Evolutionary conservation across 805 yeast species (phyloP), one percentile per base, ranked within the genome.

Genomic region (Sugiyamaella valdiviana): DNA sequence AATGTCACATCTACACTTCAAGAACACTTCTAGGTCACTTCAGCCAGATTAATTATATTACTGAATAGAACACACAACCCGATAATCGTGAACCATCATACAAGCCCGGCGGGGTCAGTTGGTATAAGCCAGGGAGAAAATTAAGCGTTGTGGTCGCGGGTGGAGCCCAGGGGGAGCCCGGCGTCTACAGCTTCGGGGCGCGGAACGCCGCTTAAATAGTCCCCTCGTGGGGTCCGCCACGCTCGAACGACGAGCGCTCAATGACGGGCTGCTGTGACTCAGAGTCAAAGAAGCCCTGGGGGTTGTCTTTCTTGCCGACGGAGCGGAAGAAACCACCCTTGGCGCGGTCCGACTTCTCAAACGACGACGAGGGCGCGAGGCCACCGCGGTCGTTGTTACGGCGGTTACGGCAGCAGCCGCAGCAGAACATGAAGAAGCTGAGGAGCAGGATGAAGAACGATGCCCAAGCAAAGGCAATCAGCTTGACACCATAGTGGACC

Each of bases 401-500:
- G 21, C 52, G 36, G 23, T 42, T 43, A 20, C 43, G 15, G 46
- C 53, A 46, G 45, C 57, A 48, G 16, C 50, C 51, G 51, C 54
- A 49, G 58, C 63, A 57, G 56, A 60, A 62, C 45, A 63, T 56
- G 19, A 65, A 36, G 48, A 58, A 47, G 49, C 64, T 51, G 39
- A 67, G 39, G 29, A 67, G 23, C 19, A 62, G 56, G 56, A 63
- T 54, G 46, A 62, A 65, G 32, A 73, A 73, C 5, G 76, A 63
- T 3, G 81, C 63, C 95, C 95, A 85, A 35, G 79, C 65, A 51
- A 82, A 75, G 12, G 79, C 87, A 62, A 83, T 71, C 42, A 66
- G 48, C 51, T 69, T 62, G 39, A 58, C 61, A 23, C 62, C 67
- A 9, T 64, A 55, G 43, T 43, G 48, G 26, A 68, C 66, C 36